Evolutionary conservation across 331 rosid genomes (phyloP).

Genomic region (Rhamnella rubrinervis): DNA sequence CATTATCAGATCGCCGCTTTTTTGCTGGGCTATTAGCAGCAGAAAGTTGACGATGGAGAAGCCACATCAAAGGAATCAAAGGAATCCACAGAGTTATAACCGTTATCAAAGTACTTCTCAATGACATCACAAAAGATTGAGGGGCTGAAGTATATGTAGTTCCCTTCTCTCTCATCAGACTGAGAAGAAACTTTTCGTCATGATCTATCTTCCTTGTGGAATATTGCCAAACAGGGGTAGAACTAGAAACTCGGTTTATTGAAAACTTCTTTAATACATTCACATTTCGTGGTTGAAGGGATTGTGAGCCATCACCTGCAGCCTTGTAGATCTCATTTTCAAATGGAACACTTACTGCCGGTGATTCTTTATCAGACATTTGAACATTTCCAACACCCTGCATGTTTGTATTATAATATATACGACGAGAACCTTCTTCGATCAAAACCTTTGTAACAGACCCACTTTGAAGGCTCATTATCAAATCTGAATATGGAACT

Average conservation of each 20-base stretch:
- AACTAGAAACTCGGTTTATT: constrained; percentile 41
- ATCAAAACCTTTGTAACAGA: constrained; percentile 64
- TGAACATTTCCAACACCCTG: constrained; percentile 22
- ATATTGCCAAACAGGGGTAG: constrained; percentile 72
- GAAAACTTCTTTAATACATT: constrained; percentile 43
- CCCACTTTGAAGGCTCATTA: constrained; percentile 61
- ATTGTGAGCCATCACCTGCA: constrained; percentile 33
- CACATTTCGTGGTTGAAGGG: constrained; percentile 26
- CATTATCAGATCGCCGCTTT: constrained; percentile 63
- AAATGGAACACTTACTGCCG: constrained; percentile 23
- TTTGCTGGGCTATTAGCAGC: constrained; percentile 84
- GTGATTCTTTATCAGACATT: constrained; percentile 41
- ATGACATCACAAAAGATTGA: constrained; percentile 65
- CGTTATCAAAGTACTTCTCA: constrained; percentile 79
- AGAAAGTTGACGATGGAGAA: constrained; percentile 89
- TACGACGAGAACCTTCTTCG: constrained; percentile 87
- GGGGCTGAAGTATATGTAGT: constrained; percentile 85
- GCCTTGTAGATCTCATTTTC: constrained; percentile 32
- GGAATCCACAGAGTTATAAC: constrained; percentile 88
- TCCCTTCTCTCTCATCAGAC: constrained; percentile 84
- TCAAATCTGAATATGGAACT: constrained; percentile 85
- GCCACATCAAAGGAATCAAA: constrained; percentile 94
- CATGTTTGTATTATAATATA: constrained; percentile 53
- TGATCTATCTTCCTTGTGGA: constrained; percentile 82
- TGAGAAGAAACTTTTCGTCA: constrained; percentile 78